phyloP scores from a whole-genome alignment of 768 basidiomycete genomes.

The Nidularia sp. region DNA sequence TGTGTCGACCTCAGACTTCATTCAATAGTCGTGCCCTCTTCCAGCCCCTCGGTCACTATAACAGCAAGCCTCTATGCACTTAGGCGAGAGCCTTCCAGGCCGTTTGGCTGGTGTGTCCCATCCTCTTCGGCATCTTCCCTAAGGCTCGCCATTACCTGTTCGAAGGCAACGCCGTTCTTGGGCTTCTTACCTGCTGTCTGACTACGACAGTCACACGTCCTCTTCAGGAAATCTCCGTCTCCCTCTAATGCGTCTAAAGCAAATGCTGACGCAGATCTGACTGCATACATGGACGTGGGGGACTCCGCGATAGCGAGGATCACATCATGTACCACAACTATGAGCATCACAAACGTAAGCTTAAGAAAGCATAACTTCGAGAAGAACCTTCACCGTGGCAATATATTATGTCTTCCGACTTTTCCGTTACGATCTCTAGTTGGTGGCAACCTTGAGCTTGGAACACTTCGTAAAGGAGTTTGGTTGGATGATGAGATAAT shows the following conservation, averaged over 20 bases:
- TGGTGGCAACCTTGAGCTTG: constrained; percentile 69
- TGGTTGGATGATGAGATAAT: constrained; percentile 74
- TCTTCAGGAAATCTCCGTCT: constrained; percentile 56
- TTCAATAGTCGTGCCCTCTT: too few species aligned
- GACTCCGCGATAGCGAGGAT: constrained; percentile 58
- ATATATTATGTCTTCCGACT: constrained; percentile 41
- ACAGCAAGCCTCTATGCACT: not conserved
- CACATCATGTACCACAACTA: constrained; percentile 68
- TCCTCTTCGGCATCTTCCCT: constrained; percentile 1
- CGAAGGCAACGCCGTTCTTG: constrained; percentile 7
- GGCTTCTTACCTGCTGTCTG: constrained; percentile 23
- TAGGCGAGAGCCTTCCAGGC: not conserved
- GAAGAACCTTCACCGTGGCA: constrained; percentile 31
- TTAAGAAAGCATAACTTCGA: not conserved
- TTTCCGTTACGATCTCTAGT: constrained; percentile 57
- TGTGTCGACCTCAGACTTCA: too few species aligned
- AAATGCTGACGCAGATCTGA: constrained; percentile 55
- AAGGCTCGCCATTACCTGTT: constrained; percentile 17
- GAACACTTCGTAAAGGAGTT: constrained; percentile 67
- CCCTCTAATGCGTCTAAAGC: constrained; percentile 69
- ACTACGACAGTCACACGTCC: constrained; percentile 65
- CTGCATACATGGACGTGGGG: constrained; percentile 45
- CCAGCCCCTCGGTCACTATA: not conserved
- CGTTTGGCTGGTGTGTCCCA: not conserved
- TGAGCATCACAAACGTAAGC: not conserved